A percentile compares a stretch with the other conserved stretches of the same genome.
Conservation (phyloP, 257 asterid species). For the Solanum lignicaule region DNA sequence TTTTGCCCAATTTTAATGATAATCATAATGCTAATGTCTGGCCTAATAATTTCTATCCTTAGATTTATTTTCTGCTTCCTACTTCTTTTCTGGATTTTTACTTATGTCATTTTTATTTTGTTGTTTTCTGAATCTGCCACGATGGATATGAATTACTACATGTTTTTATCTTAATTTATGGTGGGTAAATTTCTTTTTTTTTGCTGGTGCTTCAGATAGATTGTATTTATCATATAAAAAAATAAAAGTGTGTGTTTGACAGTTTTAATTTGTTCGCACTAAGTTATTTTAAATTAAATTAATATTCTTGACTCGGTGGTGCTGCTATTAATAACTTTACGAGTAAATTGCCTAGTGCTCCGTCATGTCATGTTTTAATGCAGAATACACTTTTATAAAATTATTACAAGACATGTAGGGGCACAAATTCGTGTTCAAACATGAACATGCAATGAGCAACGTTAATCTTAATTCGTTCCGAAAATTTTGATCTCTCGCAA, state of each 20-base stretch:
- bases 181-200: background rate
- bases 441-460: background rate
- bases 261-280: background rate
- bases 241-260: too few relatives aligned
- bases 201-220: too few relatives aligned
- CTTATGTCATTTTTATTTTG: background rate
- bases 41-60: conserved; percentile 27
- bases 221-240: too few relatives aligned
- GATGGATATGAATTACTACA: background rate
- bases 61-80: background rate
- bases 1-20: background rate
- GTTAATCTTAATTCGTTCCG: too few relatives aligned
- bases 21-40: background rate
- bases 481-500: background rate
- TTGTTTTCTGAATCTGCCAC: background rate
- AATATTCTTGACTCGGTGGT: background rate
- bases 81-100: background rate
- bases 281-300: background rate
- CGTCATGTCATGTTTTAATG: background rate
- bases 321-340: background rate
- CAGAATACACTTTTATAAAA: background rate
- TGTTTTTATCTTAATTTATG: background rate
- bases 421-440: background rate
- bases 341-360: background rate
- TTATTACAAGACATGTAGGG: background rate